Conservation (phyloP, 192 early-diverging fungal species). For the Coemansia sp. region DNA sequence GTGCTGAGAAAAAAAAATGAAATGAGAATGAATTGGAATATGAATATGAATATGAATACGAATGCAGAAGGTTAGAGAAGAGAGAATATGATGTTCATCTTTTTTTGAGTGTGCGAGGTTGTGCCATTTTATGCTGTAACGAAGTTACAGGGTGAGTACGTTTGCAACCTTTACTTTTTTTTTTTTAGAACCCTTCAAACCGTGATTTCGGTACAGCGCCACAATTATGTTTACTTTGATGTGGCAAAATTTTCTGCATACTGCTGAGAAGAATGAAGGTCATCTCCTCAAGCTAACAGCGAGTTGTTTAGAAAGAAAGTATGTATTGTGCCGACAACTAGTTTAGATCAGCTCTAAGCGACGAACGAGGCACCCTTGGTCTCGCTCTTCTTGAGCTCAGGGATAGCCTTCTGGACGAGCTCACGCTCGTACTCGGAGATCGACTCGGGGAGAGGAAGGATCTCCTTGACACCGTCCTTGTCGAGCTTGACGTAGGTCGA, state of each 20-base stretch:
- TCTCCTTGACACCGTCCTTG: conserved; percentile 84
- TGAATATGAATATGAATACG: neutral
- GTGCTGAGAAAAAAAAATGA: neutral
- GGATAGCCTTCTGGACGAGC: conserved; percentile 78
- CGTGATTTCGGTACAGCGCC: neutral
- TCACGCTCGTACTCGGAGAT: conserved; percentile 86
- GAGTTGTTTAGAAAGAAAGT: neutral
- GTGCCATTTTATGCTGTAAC: neutral
- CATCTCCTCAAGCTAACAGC: neutral
- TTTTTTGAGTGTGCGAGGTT: neutral
- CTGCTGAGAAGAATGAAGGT: neutral
- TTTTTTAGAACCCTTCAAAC: neutral
- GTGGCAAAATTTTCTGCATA: neutral
- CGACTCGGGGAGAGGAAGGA: conserved; percentile 73
- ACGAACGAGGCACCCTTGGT: conserved; percentile 74
- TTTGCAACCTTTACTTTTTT: neutral
- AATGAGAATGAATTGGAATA: neutral
- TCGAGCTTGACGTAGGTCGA: conserved; percentile 80
- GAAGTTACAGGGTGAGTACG: neutral
- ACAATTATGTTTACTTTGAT: neutral
- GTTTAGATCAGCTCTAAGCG: conserved; percentile 11
- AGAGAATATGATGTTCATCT: neutral
- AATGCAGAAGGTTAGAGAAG: neutral
- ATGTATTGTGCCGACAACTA: neutral
- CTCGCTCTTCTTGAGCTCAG: conserved; percentile 94